A percentile compares a stretch with the other conserved stretches of the same genome.
phyloP scores from a whole-genome alignment of 106 monocot genomes.

The Triglochin maritima region DNA sequence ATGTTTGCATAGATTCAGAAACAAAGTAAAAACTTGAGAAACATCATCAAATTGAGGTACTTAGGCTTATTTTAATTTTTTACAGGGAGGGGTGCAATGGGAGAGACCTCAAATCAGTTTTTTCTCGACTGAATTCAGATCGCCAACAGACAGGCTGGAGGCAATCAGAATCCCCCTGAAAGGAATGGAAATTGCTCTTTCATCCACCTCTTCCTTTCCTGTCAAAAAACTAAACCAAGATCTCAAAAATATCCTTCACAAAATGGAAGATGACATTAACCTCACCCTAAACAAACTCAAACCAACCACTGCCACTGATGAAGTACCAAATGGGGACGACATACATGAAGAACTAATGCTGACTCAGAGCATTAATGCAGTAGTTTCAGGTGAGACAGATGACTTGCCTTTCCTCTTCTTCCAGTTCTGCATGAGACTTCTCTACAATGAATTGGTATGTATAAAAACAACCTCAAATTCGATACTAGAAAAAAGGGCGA shows the following conservation, averaged over 20 bases:
- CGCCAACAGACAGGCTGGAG: conserved; percentile 19
- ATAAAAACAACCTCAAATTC: not conserved
- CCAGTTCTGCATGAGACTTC: conserved; percentile 43
- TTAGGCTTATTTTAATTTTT: too few species aligned
- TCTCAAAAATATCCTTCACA: conserved; percentile 13
- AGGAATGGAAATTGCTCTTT: conserved; percentile 51
- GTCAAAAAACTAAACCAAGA: conserved; percentile 11
- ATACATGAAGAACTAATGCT: conserved; percentile 10
- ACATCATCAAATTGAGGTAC: not conserved
- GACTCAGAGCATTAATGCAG: not conserved
- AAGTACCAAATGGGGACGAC: not conserved
- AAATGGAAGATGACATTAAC: conserved; percentile 22
- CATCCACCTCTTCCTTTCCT: conserved; percentile 15
- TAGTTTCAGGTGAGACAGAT: not conserved
- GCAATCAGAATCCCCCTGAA: conserved; percentile 23
- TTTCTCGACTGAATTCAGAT: not conserved
- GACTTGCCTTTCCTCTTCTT: conserved; percentile 46
- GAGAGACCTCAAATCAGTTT: conserved; percentile 28
- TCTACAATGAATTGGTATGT: conserved; percentile 1
- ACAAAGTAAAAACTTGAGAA: not conserved
- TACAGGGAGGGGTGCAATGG: conserved; percentile 38
- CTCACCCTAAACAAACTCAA: conserved; percentile 12
- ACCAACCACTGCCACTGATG: not conserved
- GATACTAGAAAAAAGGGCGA: conserved; percentile 21
- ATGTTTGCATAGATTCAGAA: not conserved